phyloP scores from a whole-genome alignment of 2,329 filamentous ascomycete genomes.

The Hypoxylon sp. region DNA sequence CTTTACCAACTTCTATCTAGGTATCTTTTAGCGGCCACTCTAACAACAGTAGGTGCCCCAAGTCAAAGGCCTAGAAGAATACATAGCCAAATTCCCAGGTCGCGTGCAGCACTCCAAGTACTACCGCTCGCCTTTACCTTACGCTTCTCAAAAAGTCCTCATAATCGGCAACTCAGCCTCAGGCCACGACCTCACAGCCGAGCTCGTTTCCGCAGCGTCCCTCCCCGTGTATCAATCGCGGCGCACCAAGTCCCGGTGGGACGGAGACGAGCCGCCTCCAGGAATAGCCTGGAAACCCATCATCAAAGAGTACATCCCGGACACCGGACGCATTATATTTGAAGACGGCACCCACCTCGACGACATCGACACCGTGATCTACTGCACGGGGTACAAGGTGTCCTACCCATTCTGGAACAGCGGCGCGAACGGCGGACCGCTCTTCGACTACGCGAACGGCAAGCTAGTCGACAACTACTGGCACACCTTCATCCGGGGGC shows the following conservation, averaged over 20 bases:
- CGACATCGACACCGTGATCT: constrained; percentile 59
- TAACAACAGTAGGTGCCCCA: constrained; percentile 58
- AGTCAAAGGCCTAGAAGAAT: constrained; percentile 62
- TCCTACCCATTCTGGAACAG: constrained; percentile 67
- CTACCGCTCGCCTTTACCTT: constrained; percentile 59
- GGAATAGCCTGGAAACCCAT: constrained; percentile 70
- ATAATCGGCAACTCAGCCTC: constrained; percentile 64
- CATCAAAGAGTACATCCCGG: constrained; percentile 60
- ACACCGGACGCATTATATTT: constrained; percentile 61
- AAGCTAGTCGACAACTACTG: constrained; percentile 64
- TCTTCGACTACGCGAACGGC: constrained; percentile 66
- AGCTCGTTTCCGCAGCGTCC: constrained; percentile 56
- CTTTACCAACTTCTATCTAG: neutral
- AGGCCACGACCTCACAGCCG: constrained; percentile 59
- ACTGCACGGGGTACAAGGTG: constrained; percentile 61
- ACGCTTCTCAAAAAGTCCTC: constrained; percentile 55
- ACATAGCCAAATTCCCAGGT: constrained; percentile 57
- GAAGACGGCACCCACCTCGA: constrained; percentile 56
- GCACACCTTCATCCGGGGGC: constrained; percentile 68
- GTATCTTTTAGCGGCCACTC: neutral
- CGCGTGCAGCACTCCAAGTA: constrained; percentile 63
- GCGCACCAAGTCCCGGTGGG: constrained; percentile 65
- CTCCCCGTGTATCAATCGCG: constrained; percentile 68
- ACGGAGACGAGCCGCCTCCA: constrained; percentile 62
- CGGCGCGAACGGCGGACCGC: constrained; percentile 59